A percentile compares a stretch with the other conserved stretches of the same genome.
Conservation (phyloP, 1,284 basidiomycete genomes). For the Malassezia dermatis region DNA sequence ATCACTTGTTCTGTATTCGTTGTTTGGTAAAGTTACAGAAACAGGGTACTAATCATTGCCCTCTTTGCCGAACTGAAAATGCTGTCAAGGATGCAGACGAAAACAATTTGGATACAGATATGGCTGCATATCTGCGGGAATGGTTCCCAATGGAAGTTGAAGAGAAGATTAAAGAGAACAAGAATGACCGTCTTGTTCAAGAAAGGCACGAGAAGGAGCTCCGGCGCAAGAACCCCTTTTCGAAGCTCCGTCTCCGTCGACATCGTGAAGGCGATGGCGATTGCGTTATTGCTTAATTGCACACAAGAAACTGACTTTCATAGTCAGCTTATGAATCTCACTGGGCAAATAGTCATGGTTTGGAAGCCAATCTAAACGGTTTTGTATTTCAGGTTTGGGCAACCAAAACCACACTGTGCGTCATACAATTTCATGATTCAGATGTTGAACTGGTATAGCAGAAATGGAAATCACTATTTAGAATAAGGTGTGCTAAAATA, state of each 20-base stretch:
- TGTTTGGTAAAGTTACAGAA: constrained; percentile 93
- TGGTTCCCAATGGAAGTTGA: constrained; percentile 84
- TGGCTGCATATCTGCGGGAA: constrained; percentile 74
- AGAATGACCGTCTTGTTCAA: constrained; percentile 64
- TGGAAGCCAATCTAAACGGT: too few relatives aligned
- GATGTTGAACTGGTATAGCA: too few relatives aligned
- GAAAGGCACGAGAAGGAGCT: constrained; percentile 54
- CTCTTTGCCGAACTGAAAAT: constrained; percentile 57
- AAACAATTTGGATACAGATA: constrained; percentile 62
- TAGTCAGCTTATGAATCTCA: not conserved
- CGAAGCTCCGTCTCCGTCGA: not conserved
- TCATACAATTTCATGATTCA: too few relatives aligned
- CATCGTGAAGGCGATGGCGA: not conserved
- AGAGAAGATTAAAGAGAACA: constrained; percentile 66
- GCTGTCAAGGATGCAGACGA: constrained; percentile 39
- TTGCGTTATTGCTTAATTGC: constrained; percentile 6
- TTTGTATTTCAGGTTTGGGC: too few relatives aligned
- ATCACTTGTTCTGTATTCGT: constrained; percentile 80
- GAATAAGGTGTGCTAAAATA: too few relatives aligned
- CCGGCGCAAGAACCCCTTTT: constrained; percentile 1
- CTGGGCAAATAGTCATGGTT: too few relatives aligned
- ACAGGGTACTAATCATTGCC: constrained; percentile 66
- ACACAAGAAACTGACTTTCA: not conserved
- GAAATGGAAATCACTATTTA: too few relatives aligned
- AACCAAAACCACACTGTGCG: too few relatives aligned